Percentiles rank a stretch among this genome's conserved stretches.
These are phyloP conservation scores for Phytophthora megakarya DNA, from an alignment of 352 stramenopile species.

Conservation along the genomic window DNA sequence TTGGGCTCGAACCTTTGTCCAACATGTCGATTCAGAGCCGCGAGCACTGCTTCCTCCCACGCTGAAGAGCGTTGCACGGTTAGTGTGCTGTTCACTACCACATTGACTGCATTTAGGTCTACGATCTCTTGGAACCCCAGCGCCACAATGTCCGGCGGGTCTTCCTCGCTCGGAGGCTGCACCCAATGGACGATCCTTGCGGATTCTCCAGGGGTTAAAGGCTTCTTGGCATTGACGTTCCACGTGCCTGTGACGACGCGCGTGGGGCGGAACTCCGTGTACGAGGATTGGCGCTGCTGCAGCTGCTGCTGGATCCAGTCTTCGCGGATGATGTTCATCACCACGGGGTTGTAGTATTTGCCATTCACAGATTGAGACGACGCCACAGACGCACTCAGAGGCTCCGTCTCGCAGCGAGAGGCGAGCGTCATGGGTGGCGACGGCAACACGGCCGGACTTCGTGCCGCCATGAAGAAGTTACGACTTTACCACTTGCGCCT, in stretches of 20 bases:
- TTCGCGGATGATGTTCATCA: constrained; percentile 87
- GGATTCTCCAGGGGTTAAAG: constrained; percentile 62
- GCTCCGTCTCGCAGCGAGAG: constrained; percentile 23
- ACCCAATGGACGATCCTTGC: constrained; percentile 77
- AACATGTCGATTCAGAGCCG: constrained; percentile 89
- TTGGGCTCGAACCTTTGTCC: constrained; percentile 11
- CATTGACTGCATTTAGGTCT: constrained; percentile 99
- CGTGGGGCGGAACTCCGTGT: constrained; percentile 69
- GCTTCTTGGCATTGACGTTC: constrained; percentile 99
- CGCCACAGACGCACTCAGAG: constrained; percentile 4
- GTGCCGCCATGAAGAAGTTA: constrained; percentile 20
- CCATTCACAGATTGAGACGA: constrained; percentile 33
- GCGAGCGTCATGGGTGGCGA: constrained; percentile 11
- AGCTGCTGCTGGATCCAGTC: constrained; percentile 89
- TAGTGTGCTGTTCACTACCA: constrained; percentile 96
- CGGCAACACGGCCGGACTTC: constrained; percentile 13
- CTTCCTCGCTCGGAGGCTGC: constrained; percentile 27
- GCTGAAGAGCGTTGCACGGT: constrained; percentile 89
- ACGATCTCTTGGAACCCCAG: constrained; percentile 99
- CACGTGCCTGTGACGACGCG: constrained; percentile 92
- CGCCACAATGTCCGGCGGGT: constrained; percentile 65
- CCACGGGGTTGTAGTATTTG: constrained; percentile 81
- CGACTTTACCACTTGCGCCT: constrained; percentile 11
- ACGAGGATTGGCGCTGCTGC: constrained; percentile 56
- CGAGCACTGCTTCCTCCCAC: constrained; percentile 91